Evolutionary conservation across 2,329 filamentous ascomycete genomes (phyloP), one percentile per base, ranked within the genome.

Genomic region (Ophiostoma montium): DNA sequence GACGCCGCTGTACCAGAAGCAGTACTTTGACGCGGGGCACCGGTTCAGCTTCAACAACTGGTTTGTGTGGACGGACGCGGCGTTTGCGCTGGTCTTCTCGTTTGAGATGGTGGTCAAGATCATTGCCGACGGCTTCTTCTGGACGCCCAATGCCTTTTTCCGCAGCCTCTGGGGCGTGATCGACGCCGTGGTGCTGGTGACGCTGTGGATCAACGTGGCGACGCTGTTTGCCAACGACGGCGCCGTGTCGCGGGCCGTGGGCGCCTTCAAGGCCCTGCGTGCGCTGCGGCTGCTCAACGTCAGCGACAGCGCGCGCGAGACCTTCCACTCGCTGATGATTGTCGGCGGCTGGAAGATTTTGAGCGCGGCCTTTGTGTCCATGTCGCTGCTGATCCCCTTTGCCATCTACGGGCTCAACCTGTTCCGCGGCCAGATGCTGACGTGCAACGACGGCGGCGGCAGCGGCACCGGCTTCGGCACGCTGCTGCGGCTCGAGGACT

Each of bases 111-210:
- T 80, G 6, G 89, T 98, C 67, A 98, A 98, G 63, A 81, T 94
- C 49, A 80, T 98, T 58, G 92, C 92, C 0, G 92, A 98, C 66
- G 92, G 92, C 8, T 84, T 95, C 58, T 84, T 95, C 62, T 96
- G 86, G 78, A 95, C 92, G 0, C 92, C 92, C 0, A 95, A 98
- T 65, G 94, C 94, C 3, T 98, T 95, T 62, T 87, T 95, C 62
- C 82, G 92, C 58, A 90, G 90, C 60, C 90, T 89, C 0, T 98
- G 92, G 92, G 94, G 92, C 7, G 81, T 95, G 53, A 95, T 98
- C 55, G 92, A 98, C 61, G 87, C 84, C 0, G 66, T 96, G 41
- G 92, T 98, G 56, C 71, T 98, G 47, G 70, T 95, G 50, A 96
- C 92, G 0, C 75, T 98, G 9, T 96, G 92, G 90, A 83, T 95